phyloP scores from a whole-genome alignment of 352 stramenopile genomes.

The Stramenopiles sp. region DNA sequence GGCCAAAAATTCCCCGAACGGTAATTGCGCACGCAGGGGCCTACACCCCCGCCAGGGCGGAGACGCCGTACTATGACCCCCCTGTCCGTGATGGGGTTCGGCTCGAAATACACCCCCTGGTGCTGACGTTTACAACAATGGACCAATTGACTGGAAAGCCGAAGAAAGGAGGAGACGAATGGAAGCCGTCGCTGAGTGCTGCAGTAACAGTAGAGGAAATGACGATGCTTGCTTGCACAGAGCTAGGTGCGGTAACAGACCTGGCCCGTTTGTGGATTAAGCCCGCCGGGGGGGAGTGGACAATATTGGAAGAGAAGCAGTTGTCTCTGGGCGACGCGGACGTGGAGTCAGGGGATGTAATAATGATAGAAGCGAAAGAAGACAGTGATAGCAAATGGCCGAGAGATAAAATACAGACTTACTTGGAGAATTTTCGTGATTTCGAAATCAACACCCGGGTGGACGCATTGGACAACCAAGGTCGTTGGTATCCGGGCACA shows the following conservation, averaged over 20 bases:
- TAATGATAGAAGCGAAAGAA: constrained; percentile 5
- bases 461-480: neutral
- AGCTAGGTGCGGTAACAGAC: neutral
- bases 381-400: neutral
- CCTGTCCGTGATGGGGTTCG: neutral
- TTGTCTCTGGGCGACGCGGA: constrained; percentile 10
- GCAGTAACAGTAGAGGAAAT: neutral
- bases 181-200: neutral
- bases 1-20: neutral
- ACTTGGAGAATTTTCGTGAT: constrained; percentile 10
- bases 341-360: constrained; percentile 8
- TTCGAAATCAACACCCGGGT: constrained; percentile 6
- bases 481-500: neutral
- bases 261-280: neutral
- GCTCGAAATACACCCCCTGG: constrained; percentile 10
- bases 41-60: neutral
- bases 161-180: neutral
- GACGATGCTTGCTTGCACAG: neutral
- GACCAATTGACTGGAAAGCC: neutral
- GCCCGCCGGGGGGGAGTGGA: neutral
- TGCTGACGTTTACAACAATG: neutral
- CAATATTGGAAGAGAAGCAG: neutral
- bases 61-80: neutral
- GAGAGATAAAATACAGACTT: neutral
- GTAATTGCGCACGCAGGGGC: neutral